These are phyloP conservation scores for Calcarisporium arbuscula DNA, from an alignment of 2,329 filamentous ascomycete species.

Conservation along the genomic window DNA sequence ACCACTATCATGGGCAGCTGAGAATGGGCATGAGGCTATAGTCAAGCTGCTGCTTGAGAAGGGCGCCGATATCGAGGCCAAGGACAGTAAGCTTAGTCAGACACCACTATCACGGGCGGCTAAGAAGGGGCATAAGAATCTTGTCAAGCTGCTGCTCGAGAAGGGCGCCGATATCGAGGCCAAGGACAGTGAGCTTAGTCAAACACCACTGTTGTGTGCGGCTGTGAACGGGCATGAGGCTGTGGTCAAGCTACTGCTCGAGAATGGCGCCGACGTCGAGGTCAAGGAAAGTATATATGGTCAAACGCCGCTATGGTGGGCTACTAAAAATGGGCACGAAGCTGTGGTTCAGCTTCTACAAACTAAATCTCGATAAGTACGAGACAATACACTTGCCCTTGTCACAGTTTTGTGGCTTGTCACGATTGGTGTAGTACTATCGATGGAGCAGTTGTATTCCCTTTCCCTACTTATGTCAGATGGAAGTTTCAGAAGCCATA, in stretches of 20 bases:
- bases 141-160: background rate
- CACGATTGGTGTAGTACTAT: no score
- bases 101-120: background rate
- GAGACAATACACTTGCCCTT: no score
- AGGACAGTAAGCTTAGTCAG: background rate
- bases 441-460: no score
- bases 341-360: background rate
- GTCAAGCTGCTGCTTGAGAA: background rate
- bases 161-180: background rate
- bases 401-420: no score
- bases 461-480: no score
- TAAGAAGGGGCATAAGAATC: background rate
- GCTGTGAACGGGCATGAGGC: background rate
- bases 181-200: background rate
- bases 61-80: background rate
- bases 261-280: background rate
- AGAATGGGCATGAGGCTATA: background rate
- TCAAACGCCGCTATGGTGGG: background rate
- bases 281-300: background rate
- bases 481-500: no score
- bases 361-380: no score
- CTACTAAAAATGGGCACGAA: background rate
- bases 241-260: background rate
- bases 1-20: background rate
- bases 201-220: background rate